Base-by-base conservation (phyloP, 106 monocot species). In the Phalaenopsis aphrodite region DNA sequence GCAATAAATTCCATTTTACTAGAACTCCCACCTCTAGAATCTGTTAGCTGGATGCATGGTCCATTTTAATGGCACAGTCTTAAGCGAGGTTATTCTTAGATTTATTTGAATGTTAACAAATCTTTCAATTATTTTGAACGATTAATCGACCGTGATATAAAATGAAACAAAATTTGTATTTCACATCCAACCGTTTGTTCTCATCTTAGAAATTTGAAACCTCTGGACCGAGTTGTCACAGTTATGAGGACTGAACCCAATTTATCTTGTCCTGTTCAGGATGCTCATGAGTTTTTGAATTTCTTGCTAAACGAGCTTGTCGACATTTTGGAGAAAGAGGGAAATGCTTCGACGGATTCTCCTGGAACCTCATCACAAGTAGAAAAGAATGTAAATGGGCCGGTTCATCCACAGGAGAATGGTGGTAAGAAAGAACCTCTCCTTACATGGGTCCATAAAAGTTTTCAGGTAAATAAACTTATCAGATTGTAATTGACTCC, bases 231-330 rank as follows among this genome's bases (percentile, higher is more conserved):
- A 30, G 30, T 30, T 30, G 30, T 30, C 30, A 30, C 30, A 30
- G 30, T 30, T 8, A 45, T 12, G 15, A 2, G 15, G 4, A 45
- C 43, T 52, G 52, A 52, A 52, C 52, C 12, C 11, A 12, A 43
- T 75, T 45, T 21, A 43, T 45, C 45, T 75, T 75, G 19, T 45
- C 5, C 17, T 75, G 4, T 75, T 8, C 55, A 88, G 88, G 88
- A 88, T 80, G 88, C 88, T 55, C 88, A 88, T 85, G 88, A 88
- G 69, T 88, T 88, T 83, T 75, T 88, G 69, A 88, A 82, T 76
- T 88, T 85, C 74, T 78, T 88, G 79, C 79, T 88, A 24, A 88
- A 88, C 80, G 88, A 77, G 57, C 85, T 88, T 64, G 88, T 83
- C 75, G 88, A 85, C 36, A 85, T 88, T 82, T 69, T 88, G 39